These are phyloP conservation scores for Phaeophleospora eucalypticola DNA, from an alignment of 2,329 filamentous ascomycete species.

Conservation along the genomic window DNA sequence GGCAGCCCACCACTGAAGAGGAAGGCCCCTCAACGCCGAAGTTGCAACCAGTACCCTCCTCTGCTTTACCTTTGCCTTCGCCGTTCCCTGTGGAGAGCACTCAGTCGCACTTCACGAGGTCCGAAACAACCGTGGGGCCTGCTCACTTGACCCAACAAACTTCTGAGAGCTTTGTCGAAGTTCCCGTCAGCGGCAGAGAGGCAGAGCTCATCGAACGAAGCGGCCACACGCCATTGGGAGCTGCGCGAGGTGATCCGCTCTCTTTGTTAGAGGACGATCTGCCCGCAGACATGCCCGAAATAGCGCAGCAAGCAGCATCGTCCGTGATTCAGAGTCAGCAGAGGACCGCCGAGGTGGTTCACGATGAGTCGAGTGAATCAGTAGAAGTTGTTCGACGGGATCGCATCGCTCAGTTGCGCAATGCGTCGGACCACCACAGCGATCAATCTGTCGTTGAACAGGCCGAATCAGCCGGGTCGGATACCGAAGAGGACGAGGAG, in stretches of 20 bases:
- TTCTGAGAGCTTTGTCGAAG: background rate
- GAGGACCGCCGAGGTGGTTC: background rate
- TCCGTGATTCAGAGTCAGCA: too few relatives aligned
- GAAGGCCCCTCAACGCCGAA: constrained; percentile 29
- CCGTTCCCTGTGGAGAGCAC: constrained; percentile 28
- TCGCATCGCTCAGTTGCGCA: background rate
- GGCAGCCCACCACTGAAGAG: constrained; percentile 1
- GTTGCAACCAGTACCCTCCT: constrained; percentile 28
- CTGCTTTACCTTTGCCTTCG: constrained; percentile 32
- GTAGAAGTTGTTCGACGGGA: background rate
- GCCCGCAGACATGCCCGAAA: too few relatives aligned
- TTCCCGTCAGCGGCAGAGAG: background rate
- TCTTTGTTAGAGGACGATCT: background rate
- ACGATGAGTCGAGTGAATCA: background rate
- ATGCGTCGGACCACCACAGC: background rate
- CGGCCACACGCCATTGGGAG: background rate
- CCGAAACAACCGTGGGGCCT: too few relatives aligned
- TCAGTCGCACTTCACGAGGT: constrained; percentile 6
- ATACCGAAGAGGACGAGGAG: constrained; percentile 23
- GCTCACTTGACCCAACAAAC: too few relatives aligned
- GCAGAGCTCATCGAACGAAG: background rate
- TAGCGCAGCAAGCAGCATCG: too few relatives aligned
- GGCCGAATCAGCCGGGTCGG: constrained; percentile 2
- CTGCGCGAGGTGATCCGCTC: background rate
- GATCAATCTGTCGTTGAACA: background rate